Base-by-base conservation (phyloP, 2,329 filamentous ascomycete genomes). In the Aspergillus oerlinghausenensis region DNA sequence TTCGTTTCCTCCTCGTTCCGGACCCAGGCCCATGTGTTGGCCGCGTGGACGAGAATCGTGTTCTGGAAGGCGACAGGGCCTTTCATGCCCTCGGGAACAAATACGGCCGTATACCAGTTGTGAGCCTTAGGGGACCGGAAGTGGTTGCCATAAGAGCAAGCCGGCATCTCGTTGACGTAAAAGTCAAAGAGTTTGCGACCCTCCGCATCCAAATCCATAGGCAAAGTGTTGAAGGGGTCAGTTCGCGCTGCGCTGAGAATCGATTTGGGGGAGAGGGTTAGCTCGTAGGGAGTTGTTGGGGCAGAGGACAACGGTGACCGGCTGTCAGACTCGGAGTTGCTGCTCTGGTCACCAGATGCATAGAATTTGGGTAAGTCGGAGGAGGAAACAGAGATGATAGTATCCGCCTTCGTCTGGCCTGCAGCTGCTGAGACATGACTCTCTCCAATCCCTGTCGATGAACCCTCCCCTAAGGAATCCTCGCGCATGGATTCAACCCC, bases 1-100 rank as follows among this genome's bases (percentile, higher is more conserved):
- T 59, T 51, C 1, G 68, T 70, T 52, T 74, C 71, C 6, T 61
- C 61, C 52, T 72, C 58, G 26, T 70, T 73, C 23, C 67, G 67
- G 17, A 75, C 67, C 73, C 73, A 74, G 1, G 68, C 68, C 65
- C 70, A 68, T 0, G 70, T 72, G 55, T 72, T 76, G 29, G 73
- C 69, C 14, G 73, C 69, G 59, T 75, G 72, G 2, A 75, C 70
- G 2, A 74, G 65, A 26, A 75, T 69, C 3, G 70, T 73, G 49
- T 75, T 75, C 51, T 74, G 70, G 55, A 76, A 75, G 19, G 67
- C 63, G 28, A 73, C 65, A 10, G 66, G 60, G 3, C 73, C 72
- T 62, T 75, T 73, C 71, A 75, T 74, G n/a, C 64, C 73, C 54
- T 73, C 71, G 3, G 73, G 71, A 3, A 75, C 71, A 60, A 76